Conservation (phyloP, 2,329 filamentous ascomycete species). For the Monosporascus sp. region DNA sequence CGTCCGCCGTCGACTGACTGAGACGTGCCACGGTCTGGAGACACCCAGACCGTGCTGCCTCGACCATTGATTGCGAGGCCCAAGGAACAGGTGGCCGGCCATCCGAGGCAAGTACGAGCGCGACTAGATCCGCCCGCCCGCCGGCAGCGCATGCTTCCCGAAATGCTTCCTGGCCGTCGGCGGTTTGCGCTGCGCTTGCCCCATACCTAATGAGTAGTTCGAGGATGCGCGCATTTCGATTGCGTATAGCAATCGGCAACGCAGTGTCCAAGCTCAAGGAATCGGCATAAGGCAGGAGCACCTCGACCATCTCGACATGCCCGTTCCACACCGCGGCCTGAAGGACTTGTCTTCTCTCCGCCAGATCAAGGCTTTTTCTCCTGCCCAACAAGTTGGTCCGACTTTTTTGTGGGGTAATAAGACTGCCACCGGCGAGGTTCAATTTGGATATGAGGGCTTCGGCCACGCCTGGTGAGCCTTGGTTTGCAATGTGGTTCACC, state of each 20-base stretch:
- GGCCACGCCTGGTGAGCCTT: conserved; percentile 49
- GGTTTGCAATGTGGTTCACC: conserved; percentile 41
- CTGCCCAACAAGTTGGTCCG: conserved; percentile 43
- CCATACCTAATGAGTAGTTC: conserved; percentile 47
- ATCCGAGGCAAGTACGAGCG: conserved; percentile 44
- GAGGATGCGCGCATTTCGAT: conserved; percentile 36
- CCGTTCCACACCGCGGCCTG: conserved; percentile 45
- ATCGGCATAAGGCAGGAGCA: conserved; percentile 50
- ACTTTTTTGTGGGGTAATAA: conserved; percentile 43
- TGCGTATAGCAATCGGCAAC: conserved; percentile 43
- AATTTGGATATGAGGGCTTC: conserved; percentile 50
- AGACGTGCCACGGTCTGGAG: conserved; percentile 45
- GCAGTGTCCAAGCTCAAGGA: conserved; percentile 43
- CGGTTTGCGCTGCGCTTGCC: conserved; percentile 40
- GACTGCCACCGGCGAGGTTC: conserved; percentile 42
- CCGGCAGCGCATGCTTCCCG: conserved; percentile 43
- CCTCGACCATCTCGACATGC: conserved; percentile 47
- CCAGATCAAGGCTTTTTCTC: conserved; percentile 44
- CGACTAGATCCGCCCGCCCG: conserved; percentile 40
- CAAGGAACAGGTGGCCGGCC: conserved; percentile 37
- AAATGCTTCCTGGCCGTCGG: conserved; percentile 49
- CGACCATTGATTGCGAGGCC: conserved; percentile 46
- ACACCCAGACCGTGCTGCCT: conserved; percentile 45
- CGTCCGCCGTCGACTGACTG: conserved; percentile 48
- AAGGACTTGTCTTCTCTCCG: conserved; percentile 46